A percentile compares a stretch with the other conserved stretches of the same genome.
phyloP scores from a whole-genome alignment of 305 asterid genomes.

The Salvia sclarea region DNA sequence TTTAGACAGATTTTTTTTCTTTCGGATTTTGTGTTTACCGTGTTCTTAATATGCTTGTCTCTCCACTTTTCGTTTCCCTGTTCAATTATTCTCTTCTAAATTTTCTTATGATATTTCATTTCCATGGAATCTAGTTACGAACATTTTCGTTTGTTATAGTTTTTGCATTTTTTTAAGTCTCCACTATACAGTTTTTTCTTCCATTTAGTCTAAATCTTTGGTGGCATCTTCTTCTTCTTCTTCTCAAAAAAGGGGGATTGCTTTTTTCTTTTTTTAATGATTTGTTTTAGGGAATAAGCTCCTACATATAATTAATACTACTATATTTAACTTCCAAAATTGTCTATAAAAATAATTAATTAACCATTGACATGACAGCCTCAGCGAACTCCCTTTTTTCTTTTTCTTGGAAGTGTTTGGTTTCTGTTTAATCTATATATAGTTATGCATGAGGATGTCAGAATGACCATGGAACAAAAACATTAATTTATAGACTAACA shows the following conservation, averaged over 20 bases:
- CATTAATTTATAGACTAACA: background rate
- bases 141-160: background rate
- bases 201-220: background rate
- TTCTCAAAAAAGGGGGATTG: background rate
- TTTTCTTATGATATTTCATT: background rate
- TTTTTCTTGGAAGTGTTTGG: background rate
- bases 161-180: background rate
- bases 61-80: conserved; percentile 9
- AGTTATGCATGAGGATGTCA: background rate
- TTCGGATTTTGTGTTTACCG: background rate
- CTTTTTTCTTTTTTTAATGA: background rate
- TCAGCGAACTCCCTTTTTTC: background rate
- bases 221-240: background rate
- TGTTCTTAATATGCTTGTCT: background rate
- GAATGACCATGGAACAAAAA: background rate
- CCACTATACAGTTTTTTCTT: background rate
- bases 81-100: background rate
- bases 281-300: background rate
- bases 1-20: background rate
- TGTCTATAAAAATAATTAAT: background rate
- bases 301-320: background rate
- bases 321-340: background rate
- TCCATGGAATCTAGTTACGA: background rate
- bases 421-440: background rate
- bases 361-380: background rate